These are phyloP conservation scores for Fraxinus platypoda DNA, from an alignment of 305 asterid genomes.

Conservation along the genomic window DNA sequence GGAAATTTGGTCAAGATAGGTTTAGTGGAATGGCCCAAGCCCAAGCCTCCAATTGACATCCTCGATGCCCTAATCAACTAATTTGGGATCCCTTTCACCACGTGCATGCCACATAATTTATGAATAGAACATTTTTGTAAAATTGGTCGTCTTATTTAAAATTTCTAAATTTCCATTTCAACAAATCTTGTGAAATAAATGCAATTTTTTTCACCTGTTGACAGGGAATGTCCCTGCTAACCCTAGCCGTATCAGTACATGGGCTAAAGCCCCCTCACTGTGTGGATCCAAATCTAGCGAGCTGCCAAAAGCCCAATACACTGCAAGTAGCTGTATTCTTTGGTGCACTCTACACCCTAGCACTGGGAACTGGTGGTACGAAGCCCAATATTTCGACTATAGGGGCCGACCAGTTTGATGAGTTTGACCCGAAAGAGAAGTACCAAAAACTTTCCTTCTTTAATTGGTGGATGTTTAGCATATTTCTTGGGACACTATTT, in stretches of 20 bases:
- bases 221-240: conserved; percentile 74
- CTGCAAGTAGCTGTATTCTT: conserved; percentile 60
- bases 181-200: neutral
- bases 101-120: neutral
- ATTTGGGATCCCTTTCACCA: neutral
- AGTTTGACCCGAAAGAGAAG: conserved; percentile 70
- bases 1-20: too few relatives aligned
- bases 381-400: conserved; percentile 88
- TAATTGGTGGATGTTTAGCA: conserved; percentile 96
- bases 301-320: conserved; percentile 57
- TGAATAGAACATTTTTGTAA: neutral
- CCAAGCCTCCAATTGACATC: neutral
- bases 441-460: conserved; percentile 76
- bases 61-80: neutral
- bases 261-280: conserved; percentile 66
- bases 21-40: neutral
- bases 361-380: conserved; percentile 84
- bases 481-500: conserved; percentile 76
- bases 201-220: neutral
- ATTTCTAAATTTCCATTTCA: neutral
- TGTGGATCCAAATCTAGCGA: conserved; percentile 40
- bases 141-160: neutral
- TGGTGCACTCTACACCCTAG: conserved; percentile 69
- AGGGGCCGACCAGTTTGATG: conserved; percentile 87
- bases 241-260: conserved; percentile 61